These are phyloP conservation scores for Neofusicoccum parvum DNA, from an alignment of 2,329 filamentous ascomycete species.

Conservation along the genomic window DNA sequence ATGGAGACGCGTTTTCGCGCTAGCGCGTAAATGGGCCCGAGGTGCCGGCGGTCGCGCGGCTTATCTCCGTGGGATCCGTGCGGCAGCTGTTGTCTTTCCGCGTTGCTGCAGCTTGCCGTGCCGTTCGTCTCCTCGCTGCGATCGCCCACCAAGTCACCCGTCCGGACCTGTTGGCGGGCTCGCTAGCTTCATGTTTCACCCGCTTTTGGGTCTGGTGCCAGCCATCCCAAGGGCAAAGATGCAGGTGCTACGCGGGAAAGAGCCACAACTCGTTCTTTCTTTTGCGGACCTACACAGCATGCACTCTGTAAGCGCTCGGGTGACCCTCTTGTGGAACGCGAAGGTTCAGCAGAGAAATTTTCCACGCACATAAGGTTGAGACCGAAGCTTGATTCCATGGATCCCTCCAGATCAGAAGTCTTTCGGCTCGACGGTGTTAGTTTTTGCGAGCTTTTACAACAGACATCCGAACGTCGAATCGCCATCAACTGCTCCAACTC, in stretches of 20 bases:
- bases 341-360: neutral
- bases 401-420: too few relatives aligned
- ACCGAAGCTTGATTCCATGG: neutral
- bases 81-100: too few relatives aligned
- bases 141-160: neutral
- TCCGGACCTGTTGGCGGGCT: neutral
- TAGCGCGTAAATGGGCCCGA: conserved; percentile 1
- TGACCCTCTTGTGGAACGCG: conserved; percentile 5
- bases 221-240: too few relatives aligned
- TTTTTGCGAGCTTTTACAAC: too few relatives aligned
- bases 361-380: neutral
- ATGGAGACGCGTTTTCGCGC: conserved; percentile 15
- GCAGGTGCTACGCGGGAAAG: too few relatives aligned
- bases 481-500: neutral
- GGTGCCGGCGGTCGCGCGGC: neutral
- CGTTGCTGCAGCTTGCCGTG: neutral
- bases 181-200: neutral
- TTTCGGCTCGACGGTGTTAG: too few relatives aligned
- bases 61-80: neutral
- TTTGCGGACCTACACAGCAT: neutral
- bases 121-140: neutral
- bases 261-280: neutral
- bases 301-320: conserved; percentile 3
- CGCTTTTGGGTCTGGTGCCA: neutral
- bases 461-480: too few relatives aligned